Evolutionary conservation across 2,329 filamentous ascomycete genomes (phyloP).

Genomic region (Alternaria infectoria): DNA sequence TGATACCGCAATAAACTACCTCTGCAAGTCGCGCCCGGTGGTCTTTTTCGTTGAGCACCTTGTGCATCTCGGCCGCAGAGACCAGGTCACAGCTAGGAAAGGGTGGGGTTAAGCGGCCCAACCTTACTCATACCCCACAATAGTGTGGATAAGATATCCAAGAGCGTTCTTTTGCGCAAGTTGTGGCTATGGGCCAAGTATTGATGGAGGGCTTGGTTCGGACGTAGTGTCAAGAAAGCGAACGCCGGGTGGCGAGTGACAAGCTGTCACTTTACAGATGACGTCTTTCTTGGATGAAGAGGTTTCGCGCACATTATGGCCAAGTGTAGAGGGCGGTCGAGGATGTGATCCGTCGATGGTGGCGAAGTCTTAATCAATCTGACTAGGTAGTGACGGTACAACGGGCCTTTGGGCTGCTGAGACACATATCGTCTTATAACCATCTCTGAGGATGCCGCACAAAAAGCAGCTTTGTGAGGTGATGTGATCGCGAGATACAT

Average conservation of each 20-base stretch:
- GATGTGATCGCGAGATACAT: too few species aligned
- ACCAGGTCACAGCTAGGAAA: too few species aligned
- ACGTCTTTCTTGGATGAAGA: not conserved
- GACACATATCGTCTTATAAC: too few species aligned
- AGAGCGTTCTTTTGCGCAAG: constrained; percentile 2
- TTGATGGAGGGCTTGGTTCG: not conserved
- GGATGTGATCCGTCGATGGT: not conserved
- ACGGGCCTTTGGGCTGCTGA: too few species aligned
- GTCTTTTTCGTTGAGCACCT: not conserved
- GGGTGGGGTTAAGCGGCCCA: not conserved
- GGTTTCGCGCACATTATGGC: not conserved
- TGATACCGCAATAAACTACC: not conserved
- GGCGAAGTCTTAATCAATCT: not conserved
- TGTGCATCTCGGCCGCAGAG: not conserved
- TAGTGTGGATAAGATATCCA: not conserved
- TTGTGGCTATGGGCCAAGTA: constrained; percentile 7
- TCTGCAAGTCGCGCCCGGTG: not conserved
- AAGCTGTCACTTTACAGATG: not conserved
- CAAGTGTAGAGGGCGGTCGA: not conserved
- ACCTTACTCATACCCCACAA: not conserved
- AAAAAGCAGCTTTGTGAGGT: too few species aligned
- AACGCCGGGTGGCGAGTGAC: not conserved
- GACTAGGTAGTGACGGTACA: not conserved
- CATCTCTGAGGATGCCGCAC: too few species aligned
- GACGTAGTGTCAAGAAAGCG: not conserved